A percentile compares a stretch with the other conserved stretches of the same genome.
Evolutionary conservation across 441 rosid species (phyloP).

Genomic region (Breynia disticha): DNA sequence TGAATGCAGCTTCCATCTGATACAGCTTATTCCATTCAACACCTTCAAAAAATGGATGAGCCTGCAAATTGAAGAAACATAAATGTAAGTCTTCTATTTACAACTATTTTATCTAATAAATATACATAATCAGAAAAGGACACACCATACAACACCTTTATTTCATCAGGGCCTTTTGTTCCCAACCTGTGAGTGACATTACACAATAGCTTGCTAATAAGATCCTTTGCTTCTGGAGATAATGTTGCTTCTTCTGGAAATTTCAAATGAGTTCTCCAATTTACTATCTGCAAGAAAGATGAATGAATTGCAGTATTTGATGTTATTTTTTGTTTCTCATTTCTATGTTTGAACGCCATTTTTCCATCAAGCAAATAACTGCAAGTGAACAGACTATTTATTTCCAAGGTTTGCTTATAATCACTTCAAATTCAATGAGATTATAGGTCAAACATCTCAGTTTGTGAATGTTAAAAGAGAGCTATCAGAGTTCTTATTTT

Average conservation of each 20-base stretch:
- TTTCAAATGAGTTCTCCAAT: constrained; percentile 89
- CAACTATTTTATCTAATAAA: constrained; percentile 6
- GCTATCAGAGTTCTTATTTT: constrained; percentile 7
- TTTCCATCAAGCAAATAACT: background rate
- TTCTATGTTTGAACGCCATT: background rate
- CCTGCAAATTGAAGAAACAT: constrained; percentile 37
- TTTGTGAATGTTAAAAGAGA: background rate
- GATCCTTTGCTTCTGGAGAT: constrained; percentile 81
- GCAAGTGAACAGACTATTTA: too few species aligned
- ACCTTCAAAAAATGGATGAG: constrained; percentile 72
- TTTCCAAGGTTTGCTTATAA: too few species aligned
- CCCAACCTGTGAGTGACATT: constrained; percentile 85
- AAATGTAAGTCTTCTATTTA: constrained; percentile 12
- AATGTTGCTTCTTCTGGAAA: constrained; percentile 92
- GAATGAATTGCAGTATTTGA: background rate
- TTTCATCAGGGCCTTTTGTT: constrained; percentile 72
- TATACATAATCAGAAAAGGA: constrained; percentile 26
- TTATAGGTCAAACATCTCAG: background rate
- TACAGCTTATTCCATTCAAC: constrained; percentile 74
- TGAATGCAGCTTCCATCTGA: constrained; percentile 84
- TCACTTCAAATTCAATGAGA: too few species aligned
- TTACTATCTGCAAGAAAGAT: constrained; percentile 56
- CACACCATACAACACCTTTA: constrained; percentile 64
- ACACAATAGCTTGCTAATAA: constrained; percentile 73
- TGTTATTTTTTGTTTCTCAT: background rate